Percentiles rank a stretch among this genome's conserved stretches.
phyloP scores from a whole-genome alignment of 2,329 filamentous ascomycete species.

The Scedosporium minutisporum region DNA sequence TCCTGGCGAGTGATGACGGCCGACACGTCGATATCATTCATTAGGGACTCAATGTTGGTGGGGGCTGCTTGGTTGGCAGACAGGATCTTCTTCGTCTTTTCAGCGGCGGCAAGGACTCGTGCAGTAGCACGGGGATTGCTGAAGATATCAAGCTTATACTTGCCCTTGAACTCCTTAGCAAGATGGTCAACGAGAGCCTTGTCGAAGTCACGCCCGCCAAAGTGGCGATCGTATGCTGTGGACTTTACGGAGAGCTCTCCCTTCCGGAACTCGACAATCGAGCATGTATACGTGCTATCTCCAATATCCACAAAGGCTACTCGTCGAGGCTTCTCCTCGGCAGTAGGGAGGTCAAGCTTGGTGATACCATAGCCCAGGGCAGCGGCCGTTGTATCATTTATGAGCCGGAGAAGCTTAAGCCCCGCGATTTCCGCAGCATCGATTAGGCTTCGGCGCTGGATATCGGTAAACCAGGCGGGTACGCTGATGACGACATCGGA shows the following conservation, averaged over 20 bases:
- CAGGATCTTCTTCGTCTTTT: conserved; percentile 97
- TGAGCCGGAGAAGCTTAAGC: conserved; percentile 82
- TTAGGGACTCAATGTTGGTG: conserved; percentile 93
- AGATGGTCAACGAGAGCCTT: conserved; percentile 91
- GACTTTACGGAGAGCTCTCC: conserved; percentile 91
- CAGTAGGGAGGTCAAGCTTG: conserved; percentile 80
- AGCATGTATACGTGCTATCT: conserved; percentile 90
- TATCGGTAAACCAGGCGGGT: conserved; percentile 93
- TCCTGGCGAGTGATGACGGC: conserved; percentile 88
- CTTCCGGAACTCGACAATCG: conserved; percentile 93
- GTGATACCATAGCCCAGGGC: conserved; percentile 97
- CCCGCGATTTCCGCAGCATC: conserved; percentile 91
- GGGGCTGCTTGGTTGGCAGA: conserved; percentile 90
- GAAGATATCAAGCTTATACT: conserved; percentile 94
- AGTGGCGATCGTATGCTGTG: conserved; percentile 88
- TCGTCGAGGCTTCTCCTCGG: conserved; percentile 85
- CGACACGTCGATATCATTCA: conserved; percentile 93
- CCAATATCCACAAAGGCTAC: conserved; percentile 92
- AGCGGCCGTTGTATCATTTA: conserved; percentile 96
- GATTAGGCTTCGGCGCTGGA: conserved; percentile 79
- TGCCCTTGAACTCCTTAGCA: conserved; percentile 90
- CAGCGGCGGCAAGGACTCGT: conserved; percentile 77
- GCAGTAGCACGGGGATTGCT: conserved; percentile 82
- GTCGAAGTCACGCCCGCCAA: conserved; percentile 96
- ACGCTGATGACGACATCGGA: conserved; percentile 90